Conservation (phyloP, 495 filamentous ascomycete species). For the Baudoinia panamericana region DNA sequence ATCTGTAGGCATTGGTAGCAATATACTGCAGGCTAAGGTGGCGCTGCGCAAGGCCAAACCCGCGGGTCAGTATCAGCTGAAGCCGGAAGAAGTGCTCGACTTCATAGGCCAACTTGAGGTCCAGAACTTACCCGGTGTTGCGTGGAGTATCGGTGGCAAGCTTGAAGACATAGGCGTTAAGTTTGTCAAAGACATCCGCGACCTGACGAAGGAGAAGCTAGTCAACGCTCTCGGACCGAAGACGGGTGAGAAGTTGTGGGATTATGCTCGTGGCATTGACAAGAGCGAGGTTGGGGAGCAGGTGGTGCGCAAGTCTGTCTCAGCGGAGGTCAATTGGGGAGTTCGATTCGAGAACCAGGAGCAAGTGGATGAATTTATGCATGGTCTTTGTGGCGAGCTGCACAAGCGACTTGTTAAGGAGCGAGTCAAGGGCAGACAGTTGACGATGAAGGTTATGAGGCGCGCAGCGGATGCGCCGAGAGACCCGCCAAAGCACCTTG, state of each 20-base stretch:
- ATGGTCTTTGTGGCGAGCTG: slow-evolving; percentile 68
- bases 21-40: slow-evolving; percentile 81
- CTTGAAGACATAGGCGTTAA: slow-evolving; percentile 78
- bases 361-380: slow-evolving; percentile 82
- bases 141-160: slow-evolving; percentile 68
- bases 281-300: slow-evolving; percentile 74
- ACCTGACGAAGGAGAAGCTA: slow-evolving; percentile 60
- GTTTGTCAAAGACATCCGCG: slow-evolving; percentile 67
- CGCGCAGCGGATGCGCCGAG: slow-evolving; percentile 74
- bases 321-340: slow-evolving; percentile 95
- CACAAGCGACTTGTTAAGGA: slow-evolving; percentile 68
- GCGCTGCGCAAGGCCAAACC: slow-evolving; percentile 88
- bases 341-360: slow-evolving; percentile 81
- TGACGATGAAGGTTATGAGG: slow-evolving; percentile 89
- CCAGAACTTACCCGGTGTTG: slow-evolving; percentile 74
- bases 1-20: slow-evolving; percentile 87
- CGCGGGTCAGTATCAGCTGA: slow-evolving; percentile 79
- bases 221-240: slow-evolving; percentile 67
- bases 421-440: slow-evolving; percentile 67
- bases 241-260: slow-evolving; percentile 81
- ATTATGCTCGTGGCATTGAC: slow-evolving; percentile 85
- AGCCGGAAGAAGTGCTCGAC: slow-evolving; percentile 60
- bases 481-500: slow-evolving; percentile 86
- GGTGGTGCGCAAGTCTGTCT: slow-evolving; percentile 71
- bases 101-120: slow-evolving; percentile 66